phyloP scores from a whole-genome alignment of 805 yeast genomes.

The Schwanniomyces sp. region DNA sequence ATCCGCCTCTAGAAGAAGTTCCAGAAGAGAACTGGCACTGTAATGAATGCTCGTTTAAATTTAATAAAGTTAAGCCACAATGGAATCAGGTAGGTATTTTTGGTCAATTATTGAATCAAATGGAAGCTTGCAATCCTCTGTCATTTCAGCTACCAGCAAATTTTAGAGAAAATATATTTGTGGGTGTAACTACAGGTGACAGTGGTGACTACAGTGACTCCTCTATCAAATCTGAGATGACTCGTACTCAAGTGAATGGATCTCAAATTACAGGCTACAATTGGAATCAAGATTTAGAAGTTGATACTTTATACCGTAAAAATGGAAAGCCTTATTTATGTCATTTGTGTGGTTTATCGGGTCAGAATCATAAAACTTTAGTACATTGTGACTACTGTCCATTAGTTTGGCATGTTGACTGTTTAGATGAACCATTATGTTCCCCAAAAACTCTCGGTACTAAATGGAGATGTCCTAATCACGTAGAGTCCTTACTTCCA shows the following conservation, averaged over 20 bases:
- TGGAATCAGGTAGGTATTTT: constrained; percentile 48
- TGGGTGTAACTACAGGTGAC: constrained; percentile 65
- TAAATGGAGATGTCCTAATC: constrained; percentile 93
- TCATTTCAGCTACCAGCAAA: constrained; percentile 58
- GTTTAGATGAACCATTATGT: constrained; percentile 74
- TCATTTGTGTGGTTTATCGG: constrained; percentile 73
- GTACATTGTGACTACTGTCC: constrained; percentile 83
- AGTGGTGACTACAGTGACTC: constrained; percentile 63
- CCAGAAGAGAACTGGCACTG: constrained; percentile 95
- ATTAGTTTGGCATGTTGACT: constrained; percentile 85
- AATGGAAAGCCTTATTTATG: constrained; percentile 72
- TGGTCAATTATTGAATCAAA: constrained; percentile 63
- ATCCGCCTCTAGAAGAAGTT: constrained; percentile 83
- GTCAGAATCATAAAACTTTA: constrained; percentile 55
- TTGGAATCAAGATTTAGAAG: constrained; percentile 54
- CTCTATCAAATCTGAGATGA: constrained; percentile 47
- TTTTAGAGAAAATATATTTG: constrained; percentile 64
- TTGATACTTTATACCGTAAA: constrained; percentile 64
- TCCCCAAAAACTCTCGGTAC: constrained; percentile 70
- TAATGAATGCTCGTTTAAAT: constrained; percentile 61
- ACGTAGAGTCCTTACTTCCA: constrained; percentile 54
- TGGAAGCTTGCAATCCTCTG: constrained; percentile 49
- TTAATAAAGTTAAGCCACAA: constrained; percentile 12
- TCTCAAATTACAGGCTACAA: constrained; percentile 36
- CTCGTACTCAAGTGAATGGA: constrained; percentile 31